phyloP scores from a whole-genome alignment of 768 basidiomycete genomes.

The Daedaleopsis sinensis region DNA sequence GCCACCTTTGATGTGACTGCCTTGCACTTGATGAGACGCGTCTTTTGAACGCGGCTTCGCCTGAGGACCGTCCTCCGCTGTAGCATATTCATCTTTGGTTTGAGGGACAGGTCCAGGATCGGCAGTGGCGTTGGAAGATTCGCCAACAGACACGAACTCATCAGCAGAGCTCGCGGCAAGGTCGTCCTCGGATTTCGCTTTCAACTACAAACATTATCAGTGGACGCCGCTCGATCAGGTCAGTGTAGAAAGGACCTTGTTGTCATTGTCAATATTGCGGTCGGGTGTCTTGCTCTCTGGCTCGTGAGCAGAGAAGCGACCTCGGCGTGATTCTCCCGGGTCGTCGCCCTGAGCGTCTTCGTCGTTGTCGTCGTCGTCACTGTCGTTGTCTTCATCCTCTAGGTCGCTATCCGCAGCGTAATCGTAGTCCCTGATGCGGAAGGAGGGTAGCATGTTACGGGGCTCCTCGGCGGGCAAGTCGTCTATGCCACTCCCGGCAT shows the following conservation, averaged over 20 bases:
- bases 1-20: background rate
- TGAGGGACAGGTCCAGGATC: background rate
- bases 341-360: background rate
- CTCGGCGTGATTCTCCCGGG: background rate
- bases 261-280: background rate
- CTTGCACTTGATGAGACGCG: background rate
- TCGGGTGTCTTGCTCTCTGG: background rate
- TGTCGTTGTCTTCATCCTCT: conserved; percentile 5
- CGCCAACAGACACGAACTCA: background rate
- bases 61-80: background rate
- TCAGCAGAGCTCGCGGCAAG: background rate
- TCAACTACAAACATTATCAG: background rate
- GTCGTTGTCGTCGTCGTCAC: background rate
- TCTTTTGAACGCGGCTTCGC: background rate
- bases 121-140: background rate
- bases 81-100: background rate
- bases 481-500: background rate
- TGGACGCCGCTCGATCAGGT: too few species aligned
- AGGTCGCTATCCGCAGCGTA: conserved; percentile 25
- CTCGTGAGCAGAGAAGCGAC: background rate
- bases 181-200: background rate
- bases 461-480: background rate
- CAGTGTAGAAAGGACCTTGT: background rate
- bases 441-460: background rate
- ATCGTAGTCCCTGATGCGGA: conserved; percentile 11